Evolutionary conservation across 2,329 filamentous ascomycete species (phyloP).

Genomic region (Fusarium keratoplasticum): DNA sequence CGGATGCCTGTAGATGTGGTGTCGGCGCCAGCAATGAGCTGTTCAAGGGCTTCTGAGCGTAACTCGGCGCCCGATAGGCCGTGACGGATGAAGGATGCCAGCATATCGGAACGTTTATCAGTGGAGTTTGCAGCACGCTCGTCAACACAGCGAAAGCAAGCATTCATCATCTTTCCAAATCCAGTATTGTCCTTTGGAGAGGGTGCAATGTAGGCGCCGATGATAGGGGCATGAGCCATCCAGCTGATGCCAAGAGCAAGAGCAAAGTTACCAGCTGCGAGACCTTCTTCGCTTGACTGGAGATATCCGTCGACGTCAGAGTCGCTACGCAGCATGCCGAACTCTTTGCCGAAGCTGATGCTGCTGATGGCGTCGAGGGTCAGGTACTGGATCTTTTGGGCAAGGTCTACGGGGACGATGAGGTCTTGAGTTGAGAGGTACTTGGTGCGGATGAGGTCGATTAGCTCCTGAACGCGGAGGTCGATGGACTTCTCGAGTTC

Average conservation of each 20-base stretch:
- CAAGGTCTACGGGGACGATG: conserved; percentile 57
- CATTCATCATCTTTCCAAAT: conserved; percentile 50
- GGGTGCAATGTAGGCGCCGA: conserved; percentile 45
- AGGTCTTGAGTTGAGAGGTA: conserved; percentile 53
- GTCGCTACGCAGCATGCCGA: conserved; percentile 60
- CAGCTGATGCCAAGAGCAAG: conserved; percentile 45
- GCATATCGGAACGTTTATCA: conserved; percentile 52
- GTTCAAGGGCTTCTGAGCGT: conserved; percentile 47
- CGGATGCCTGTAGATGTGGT: conserved; percentile 54
- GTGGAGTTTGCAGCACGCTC: conserved; percentile 40
- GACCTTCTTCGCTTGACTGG: conserved; percentile 49
- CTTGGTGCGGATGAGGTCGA: conserved; percentile 57
- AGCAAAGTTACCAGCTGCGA: conserved; percentile 42
- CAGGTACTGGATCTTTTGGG: conserved; percentile 60
- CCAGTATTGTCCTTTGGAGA: conserved; percentile 45
- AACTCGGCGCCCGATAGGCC: conserved; percentile 50
- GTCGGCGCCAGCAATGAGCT: conserved; percentile 54
- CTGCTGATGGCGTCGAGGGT: conserved; percentile 65
- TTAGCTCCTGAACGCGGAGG: conserved; percentile 56
- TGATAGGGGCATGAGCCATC: conserved; percentile 44
- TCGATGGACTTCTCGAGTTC: conserved; percentile 63
- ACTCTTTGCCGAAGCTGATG: conserved; percentile 62
- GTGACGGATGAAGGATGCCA: conserved; percentile 56
- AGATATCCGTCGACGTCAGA: conserved; percentile 57
- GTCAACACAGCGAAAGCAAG: conserved; percentile 44